phyloP scores from a whole-genome alignment of 495 filamentous ascomycete species.

The Cercophora scortea region DNA sequence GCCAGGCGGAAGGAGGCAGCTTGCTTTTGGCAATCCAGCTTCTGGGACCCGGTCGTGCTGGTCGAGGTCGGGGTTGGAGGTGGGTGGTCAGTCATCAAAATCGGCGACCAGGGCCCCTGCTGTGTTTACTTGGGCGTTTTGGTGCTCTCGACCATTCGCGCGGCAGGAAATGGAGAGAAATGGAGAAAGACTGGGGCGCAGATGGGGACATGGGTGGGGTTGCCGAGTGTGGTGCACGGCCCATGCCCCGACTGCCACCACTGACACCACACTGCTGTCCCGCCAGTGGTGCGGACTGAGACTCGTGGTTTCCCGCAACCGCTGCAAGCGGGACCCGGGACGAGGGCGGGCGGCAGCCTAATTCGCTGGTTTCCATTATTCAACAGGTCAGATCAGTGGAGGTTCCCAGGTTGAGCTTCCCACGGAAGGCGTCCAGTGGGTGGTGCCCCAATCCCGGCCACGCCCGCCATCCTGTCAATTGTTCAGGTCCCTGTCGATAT shows the following conservation, averaged over 20 bases:
- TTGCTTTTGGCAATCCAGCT: slow-evolving; percentile 7
- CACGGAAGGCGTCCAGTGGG: no score
- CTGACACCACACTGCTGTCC: no score
- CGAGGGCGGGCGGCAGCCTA: no score
- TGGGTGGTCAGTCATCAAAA: slow-evolving; percentile 12
- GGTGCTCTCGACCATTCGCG: neutral
- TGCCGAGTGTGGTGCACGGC: neutral
- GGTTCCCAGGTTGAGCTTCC: no score
- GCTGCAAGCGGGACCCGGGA: neutral
- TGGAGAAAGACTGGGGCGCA: neutral
- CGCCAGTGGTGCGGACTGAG: no score
- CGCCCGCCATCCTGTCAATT: no score
- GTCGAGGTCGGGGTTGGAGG: neutral
- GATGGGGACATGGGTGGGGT: neutral
- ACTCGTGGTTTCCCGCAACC: neutral
- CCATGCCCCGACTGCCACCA: neutral
- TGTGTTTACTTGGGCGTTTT: slow-evolving; percentile 24
- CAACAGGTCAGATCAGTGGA: no score
- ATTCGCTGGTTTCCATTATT: no score
- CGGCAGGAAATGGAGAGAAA: neutral
- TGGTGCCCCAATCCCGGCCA: no score
- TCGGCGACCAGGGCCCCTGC: slow-evolving; percentile 5
- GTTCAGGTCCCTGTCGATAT: no score
- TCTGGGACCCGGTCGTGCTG: no score
- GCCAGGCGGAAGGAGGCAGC: slow-evolving; percentile 8